Evolutionary conservation across 2,329 filamentous ascomycete genomes (phyloP), one percentile per base, ranked within the genome.

Genomic region (Blumeriella jaapii): DNA sequence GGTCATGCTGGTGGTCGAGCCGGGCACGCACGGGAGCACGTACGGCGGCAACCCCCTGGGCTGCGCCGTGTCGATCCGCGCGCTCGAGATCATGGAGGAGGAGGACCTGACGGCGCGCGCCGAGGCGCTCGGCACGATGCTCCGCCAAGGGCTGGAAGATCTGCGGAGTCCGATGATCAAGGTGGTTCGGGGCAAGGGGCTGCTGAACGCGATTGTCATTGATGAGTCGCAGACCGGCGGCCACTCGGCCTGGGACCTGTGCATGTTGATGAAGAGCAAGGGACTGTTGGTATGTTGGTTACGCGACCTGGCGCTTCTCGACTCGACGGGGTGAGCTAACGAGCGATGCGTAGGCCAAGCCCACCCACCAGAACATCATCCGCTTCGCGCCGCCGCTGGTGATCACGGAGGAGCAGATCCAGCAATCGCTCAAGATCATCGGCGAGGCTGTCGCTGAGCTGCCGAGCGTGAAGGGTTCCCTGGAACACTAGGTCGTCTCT

Each of bases 291-390:
- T 93, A 69, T 63, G 78, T 65, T 14, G 6, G 6, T 24, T n/a
- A n/a, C n/a, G n/a, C n/a, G n/a, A n/a, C n/a, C n/a, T n/a, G n/a
- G n/a, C n/a, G n/a, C n/a, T n/a, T n/a, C n/a, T n/a, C n/a, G n/a
- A n/a, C n/a, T n/a, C n/a, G n/a, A n/a, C n/a, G n/a, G n/a, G n/a
- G n/a, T n/a, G n/a, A n/a, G n/a, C n/a, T n/a, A n/a, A n/a, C n/a
- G n/a, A n/a, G n/a, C n/a, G n/a, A n/a, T n/a, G n/a, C n/a, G n/a
- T 29, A 93, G 85, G 91, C 91, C 53, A 98, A 98, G 72, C 91
- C 91, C 18, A 98, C 91, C 5, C 91, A 98, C 61, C 80, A 93
- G 55, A 95, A 96, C 62, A 96, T 98, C 59, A 98, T 98, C 58
- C 82, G 91, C 39, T 80, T 98, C 43, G 91, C 91, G n/a, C 91